Conservation (phyloP, 2,329 filamentous ascomycete genomes). For the Ambrosiella beaveri region DNA sequence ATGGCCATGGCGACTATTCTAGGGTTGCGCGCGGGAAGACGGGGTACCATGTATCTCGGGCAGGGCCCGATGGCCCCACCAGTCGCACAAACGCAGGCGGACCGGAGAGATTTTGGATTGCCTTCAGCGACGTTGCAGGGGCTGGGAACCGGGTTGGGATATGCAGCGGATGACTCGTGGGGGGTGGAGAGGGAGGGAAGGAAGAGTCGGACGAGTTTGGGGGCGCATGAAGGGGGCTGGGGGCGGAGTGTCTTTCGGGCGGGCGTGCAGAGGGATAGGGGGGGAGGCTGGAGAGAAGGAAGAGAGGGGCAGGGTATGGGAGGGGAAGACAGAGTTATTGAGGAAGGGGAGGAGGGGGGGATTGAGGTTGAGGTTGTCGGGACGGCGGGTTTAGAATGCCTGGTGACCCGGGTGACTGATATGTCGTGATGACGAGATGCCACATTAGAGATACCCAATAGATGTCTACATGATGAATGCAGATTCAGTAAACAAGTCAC, state of each 20-base stretch:
- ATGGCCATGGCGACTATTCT: constrained; percentile 33
- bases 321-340: not conserved
- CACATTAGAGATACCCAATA: not conserved
- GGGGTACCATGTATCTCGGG: constrained; percentile 5
- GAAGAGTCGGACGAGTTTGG: not conserved
- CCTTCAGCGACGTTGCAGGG: not conserved
- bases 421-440: not conserved
- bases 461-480: not conserved
- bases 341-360: constrained; percentile 1
- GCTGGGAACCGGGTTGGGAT: constrained; percentile 1
- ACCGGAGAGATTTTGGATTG: not conserved
- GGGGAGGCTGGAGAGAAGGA: not conserved
- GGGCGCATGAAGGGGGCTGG: not conserved
- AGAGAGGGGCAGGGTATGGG: no score
- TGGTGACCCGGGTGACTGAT: not conserved
- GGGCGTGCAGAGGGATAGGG: not conserved
- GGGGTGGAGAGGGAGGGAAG: not conserved
- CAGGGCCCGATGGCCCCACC: not conserved
- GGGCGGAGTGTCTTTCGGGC: not conserved
- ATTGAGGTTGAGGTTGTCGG: not conserved
- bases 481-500: no score
- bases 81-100: not conserved
- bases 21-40: constrained; percentile 7
- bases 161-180: constrained; percentile 10
- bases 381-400: not conserved